Conservation (phyloP, 257 asterid genomes). For the Hygrophila difformis region DNA sequence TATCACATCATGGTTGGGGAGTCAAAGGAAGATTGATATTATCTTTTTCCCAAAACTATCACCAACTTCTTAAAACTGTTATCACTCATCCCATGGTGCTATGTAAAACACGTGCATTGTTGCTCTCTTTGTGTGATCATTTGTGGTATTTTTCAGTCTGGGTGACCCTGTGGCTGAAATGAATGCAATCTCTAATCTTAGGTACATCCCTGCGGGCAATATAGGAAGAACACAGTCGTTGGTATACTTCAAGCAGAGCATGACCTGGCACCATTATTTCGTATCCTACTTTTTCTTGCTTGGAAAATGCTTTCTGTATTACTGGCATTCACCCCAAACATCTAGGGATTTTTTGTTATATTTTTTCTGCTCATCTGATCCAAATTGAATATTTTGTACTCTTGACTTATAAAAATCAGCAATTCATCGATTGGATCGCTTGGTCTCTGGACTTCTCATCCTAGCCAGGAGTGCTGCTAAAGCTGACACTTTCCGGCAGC, state of each 20-base stretch:
- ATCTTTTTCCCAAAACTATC: neutral
- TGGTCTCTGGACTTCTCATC: constrained; percentile 97
- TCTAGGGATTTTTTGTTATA: constrained; percentile 2
- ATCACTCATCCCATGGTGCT: neutral
- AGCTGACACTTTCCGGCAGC: constrained; percentile 90
- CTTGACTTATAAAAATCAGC: constrained; percentile 58
- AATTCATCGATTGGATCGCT: constrained; percentile 87
- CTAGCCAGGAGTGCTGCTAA: constrained; percentile 78
- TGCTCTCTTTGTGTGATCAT: neutral
- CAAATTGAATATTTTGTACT: constrained; percentile 18
- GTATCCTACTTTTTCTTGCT: constrained; percentile 50
- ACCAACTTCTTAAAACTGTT: neutral
- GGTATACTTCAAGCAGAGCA: constrained; percentile 96
- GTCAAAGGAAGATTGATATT: neutral
- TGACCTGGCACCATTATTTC: constrained; percentile 82
- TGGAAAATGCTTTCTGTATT: constrained; percentile 5
- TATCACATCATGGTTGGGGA: neutral
- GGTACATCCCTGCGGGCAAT: constrained; percentile 99
- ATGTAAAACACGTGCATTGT: neutral
- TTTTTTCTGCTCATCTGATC: constrained; percentile 7
- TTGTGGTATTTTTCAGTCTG: constrained; percentile 4
- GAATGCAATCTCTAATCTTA: constrained; percentile 17
- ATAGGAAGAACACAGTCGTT: constrained; percentile 85
- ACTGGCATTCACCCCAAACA: neutral
- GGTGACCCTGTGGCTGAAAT: constrained; percentile 5